These are phyloP conservation scores for Collybia sordida DNA, from an alignment of 768 basidiomycete species.

Conservation along the genomic window DNA sequence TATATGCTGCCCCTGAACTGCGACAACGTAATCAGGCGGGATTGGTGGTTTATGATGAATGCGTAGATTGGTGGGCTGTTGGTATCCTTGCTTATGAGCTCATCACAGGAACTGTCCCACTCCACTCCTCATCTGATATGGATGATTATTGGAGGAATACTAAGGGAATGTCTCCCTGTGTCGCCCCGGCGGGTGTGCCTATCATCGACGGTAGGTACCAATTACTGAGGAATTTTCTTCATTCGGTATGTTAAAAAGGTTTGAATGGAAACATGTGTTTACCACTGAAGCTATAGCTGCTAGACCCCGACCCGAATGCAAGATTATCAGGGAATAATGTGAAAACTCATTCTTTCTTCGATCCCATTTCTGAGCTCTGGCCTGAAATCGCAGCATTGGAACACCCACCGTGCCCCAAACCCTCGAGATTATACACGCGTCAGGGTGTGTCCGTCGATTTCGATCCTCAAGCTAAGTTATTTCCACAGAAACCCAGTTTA, in stretches of 20 bases:
- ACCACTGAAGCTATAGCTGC: slow-evolving; percentile 17
- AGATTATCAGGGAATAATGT: slow-evolving; percentile 26
- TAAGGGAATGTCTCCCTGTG: slow-evolving; percentile 22
- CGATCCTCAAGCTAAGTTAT: not conserved
- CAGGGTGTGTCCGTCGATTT: slow-evolving; percentile 6
- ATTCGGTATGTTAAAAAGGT: slow-evolving; percentile 18
- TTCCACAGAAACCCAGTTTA: too few relatives aligned
- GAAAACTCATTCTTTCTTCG: slow-evolving; percentile 27
- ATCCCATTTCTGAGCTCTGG: slow-evolving; percentile 24
- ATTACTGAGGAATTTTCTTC: slow-evolving; percentile 19
- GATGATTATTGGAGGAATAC: not conserved
- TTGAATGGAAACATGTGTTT: not conserved
- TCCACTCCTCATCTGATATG: not conserved
- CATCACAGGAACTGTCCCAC: slow-evolving; percentile 25
- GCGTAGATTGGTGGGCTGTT: slow-evolving; percentile 37
- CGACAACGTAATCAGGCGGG: slow-evolving; percentile 21
- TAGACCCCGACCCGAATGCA: slow-evolving; percentile 20
- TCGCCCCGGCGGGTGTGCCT: slow-evolving; percentile 17
- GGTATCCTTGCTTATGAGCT: slow-evolving; percentile 32
- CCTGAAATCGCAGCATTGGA: slow-evolving; percentile 26
- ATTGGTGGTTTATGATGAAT: slow-evolving; percentile 27
- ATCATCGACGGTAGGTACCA: slow-evolving; percentile 6
- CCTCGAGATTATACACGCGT: slow-evolving; percentile 9
- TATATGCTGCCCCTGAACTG: slow-evolving; percentile 36
- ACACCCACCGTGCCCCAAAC: slow-evolving; percentile 28